These are phyloP conservation scores for Candida piceae DNA, from an alignment of 805 yeast genomes.

Conservation along the genomic window DNA sequence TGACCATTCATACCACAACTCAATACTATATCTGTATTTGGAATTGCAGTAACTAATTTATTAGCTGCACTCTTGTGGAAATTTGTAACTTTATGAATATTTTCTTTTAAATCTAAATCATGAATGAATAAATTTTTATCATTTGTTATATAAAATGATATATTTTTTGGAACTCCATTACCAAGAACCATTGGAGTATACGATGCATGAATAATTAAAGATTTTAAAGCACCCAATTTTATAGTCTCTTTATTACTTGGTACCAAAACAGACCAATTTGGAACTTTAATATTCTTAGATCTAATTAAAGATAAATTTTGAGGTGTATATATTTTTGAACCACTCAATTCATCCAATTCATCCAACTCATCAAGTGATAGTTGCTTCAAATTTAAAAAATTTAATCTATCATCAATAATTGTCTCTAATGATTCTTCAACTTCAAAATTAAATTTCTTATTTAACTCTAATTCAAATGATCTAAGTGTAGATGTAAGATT, in stretches of 20 bases:
- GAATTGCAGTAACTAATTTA: constrained; percentile 19
- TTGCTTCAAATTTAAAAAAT: constrained; percentile 19
- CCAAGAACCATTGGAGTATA: constrained; percentile 10
- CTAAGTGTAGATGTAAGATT: constrained; percentile 42
- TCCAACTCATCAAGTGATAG: too few relatives aligned
- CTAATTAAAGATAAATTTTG: constrained; percentile 21
- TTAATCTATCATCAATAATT: constrained; percentile 31
- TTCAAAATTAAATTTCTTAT: constrained; percentile 23
- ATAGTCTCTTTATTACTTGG: constrained; percentile 12
- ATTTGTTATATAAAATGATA: constrained; percentile 25
- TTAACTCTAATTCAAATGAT: constrained; percentile 44
- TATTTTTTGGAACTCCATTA: background rate
- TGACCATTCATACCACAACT: constrained; percentile 32
- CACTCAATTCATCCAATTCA: too few relatives aligned
- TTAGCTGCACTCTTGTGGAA: constrained; percentile 17
- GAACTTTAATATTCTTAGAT: constrained; percentile 14
- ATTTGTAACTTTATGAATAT: constrained; percentile 7
- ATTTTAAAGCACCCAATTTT: constrained; percentile 12
- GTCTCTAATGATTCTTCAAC: constrained; percentile 33
- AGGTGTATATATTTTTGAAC: constrained; percentile 17
- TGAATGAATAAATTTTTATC: constrained; percentile 23
- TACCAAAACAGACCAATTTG: constrained; percentile 22
- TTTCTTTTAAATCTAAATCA: constrained; percentile 18
- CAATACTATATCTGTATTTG: constrained; percentile 17
- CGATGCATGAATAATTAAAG: constrained; percentile 24